phyloP scores from a whole-genome alignment of 345 rosid genomes.

The Noccaea caerulescens region DNA sequence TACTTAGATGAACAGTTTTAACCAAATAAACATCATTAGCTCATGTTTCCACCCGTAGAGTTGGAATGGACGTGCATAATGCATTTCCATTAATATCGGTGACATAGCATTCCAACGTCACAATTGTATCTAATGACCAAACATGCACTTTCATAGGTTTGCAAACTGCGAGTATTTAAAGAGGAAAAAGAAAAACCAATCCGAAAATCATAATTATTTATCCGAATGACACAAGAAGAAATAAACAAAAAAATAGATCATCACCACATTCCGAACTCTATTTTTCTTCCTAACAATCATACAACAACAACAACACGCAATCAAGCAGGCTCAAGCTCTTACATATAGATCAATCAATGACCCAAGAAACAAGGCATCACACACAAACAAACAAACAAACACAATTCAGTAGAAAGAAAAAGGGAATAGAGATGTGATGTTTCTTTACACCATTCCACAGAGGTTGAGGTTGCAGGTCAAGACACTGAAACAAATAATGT shows the following conservation, averaged over 20 bases:
- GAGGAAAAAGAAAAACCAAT: background rate
- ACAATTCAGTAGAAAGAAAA: background rate
- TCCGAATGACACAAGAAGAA: background rate
- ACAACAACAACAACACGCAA: slow-evolving; percentile 7
- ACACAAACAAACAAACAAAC: slow-evolving; percentile 14
- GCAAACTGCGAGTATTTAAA: background rate
- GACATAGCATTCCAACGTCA: background rate
- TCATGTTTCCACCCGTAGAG: background rate
- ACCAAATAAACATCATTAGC: background rate
- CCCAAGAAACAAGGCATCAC: background rate
- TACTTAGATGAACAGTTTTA: no score
- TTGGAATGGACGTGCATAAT: background rate
- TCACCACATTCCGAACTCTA: background rate
- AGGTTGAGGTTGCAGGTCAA: slow-evolving; percentile 42
- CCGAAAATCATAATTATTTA: no score
- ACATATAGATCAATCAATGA: slow-evolving; percentile 20
- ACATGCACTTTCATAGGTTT: slow-evolving; percentile 28
- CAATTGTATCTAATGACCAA: background rate
- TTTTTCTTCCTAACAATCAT: background rate
- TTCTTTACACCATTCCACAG: slow-evolving; percentile 32
- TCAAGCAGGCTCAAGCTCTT: slow-evolving; percentile 1
- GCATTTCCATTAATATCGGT: background rate
- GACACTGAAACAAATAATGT: slow-evolving; percentile 38
- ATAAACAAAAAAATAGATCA: background rate
- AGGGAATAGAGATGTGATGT: background rate